phyloP scores from a whole-genome alignment of 768 basidiomycete genomes.

The Dendrothele bispora region DNA sequence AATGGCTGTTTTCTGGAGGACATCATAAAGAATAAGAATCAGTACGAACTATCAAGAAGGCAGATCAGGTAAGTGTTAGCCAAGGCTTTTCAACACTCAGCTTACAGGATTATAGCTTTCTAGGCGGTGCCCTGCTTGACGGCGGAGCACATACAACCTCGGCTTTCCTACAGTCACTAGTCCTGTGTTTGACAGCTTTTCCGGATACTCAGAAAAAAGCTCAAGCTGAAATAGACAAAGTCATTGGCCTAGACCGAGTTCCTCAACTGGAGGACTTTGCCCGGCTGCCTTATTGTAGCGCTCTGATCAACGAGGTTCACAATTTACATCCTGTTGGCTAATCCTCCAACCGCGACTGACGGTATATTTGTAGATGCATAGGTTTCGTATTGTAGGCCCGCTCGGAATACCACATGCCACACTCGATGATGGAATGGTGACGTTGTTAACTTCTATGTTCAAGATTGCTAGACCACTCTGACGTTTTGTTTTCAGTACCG shows the following conservation, averaged over 20 bases:
- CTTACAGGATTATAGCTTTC: slow-evolving; percentile 22
- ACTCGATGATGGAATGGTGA: too few species aligned
- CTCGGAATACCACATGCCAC: not conserved
- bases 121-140: slow-evolving; percentile 28
- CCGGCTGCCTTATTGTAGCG: slow-evolving; percentile 19
- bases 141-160: slow-evolving; percentile 30
- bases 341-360: too few species aligned
- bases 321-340: too few species aligned
- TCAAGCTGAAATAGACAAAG: slow-evolving; percentile 26
- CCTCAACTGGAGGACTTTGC: slow-evolving; percentile 15
- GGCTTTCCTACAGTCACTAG: slow-evolving; percentile 18
- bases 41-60: slow-evolving; percentile 22
- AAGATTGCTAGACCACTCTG: too few species aligned
- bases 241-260: slow-evolving; percentile 22
- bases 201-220: slow-evolving; percentile 25
- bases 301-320: slow-evolving; percentile 17
- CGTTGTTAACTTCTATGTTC: too few species aligned
- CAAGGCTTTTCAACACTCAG: not conserved
- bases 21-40: slow-evolving; percentile 19
- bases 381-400: slow-evolving; percentile 1
- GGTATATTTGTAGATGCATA: slow-evolving; percentile 2
- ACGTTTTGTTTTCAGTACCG: too few species aligned
- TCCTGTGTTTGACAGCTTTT: slow-evolving; percentile 15
- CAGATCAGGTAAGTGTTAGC: slow-evolving; percentile 19
- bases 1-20: slow-evolving; percentile 32